Base-by-base conservation (phyloP, 2,329 filamentous ascomycete genomes). In the Aschersonia sp. region DNA sequence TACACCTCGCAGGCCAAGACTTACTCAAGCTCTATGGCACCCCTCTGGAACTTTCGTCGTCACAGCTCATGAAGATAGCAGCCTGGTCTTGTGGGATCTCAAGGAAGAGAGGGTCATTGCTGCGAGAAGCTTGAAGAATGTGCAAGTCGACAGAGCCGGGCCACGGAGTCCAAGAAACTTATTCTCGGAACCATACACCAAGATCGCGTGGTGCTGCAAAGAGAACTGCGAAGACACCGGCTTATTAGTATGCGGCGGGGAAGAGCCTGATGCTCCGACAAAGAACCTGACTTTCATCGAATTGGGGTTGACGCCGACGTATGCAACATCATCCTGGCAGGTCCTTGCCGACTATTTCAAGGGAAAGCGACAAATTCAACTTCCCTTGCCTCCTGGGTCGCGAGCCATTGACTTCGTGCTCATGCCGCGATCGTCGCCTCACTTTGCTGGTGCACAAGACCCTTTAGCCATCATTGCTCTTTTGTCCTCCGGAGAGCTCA, bases 191-290 rank as follows among this genome's bases (percentile, higher is more conserved):
- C 87, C 88, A 0, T 84, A 91, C 51, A 78, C 79, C 51, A 82
- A 81, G 52, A 80, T 97, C 48, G 77, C 82, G 1, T 98, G 92
- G 92, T 98, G 92, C 65, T 91, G 87, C 49, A 96, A 96, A 61
- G 75, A 82, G 51, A 94, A 97, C 58, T 84, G 89, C 0, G 92
- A 98, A 58, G 91, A 98, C 58, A 97, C 89, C 20, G 91, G 82
- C 2, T 72, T 98, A 30, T 67, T 98, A 40, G 75, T 98, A 48
- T 85, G 89, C 2, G 92, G 92, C 31, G 92, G 92, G 4, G 77
- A 84, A 51, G 71, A 77, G 2, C 74, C 77, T 0, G 82, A 82
- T 20, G 74, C 80, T 40, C 71, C 78, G 4, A 75, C 80, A 4
- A 89, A 85, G 62, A 87, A 86, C 4, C 65, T 98, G 51, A 94